Percentiles rank a stretch among this genome's conserved stretches.
Conservation (phyloP, 495 filamentous ascomycete species). For the Penicillium subrubescens region DNA sequence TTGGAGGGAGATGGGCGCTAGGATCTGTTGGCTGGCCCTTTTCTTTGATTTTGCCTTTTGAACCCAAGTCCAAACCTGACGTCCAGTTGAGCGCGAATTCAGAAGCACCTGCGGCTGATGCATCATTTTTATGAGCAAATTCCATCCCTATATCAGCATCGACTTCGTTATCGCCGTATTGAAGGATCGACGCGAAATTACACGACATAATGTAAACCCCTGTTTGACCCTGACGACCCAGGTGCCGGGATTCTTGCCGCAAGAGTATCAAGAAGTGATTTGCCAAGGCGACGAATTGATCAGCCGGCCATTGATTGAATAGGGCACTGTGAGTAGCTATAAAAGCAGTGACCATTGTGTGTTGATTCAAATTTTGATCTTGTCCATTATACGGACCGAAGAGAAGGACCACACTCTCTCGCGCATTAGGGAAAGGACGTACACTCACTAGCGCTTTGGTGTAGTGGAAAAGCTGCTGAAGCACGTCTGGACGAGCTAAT, state of each 20-base stretch:
- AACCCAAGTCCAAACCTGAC: neutral
- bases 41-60: neutral
- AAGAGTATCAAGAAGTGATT: conserved; percentile 54
- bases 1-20: conserved; percentile 13
- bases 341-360: conserved; percentile 50
- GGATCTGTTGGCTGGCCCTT: neutral
- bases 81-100: conserved; percentile 27
- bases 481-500: conserved; percentile 69
- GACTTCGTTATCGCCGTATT: conserved; percentile 56
- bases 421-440: conserved; percentile 59
- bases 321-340: conserved; percentile 67
- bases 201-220: conserved; percentile 56
- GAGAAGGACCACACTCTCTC: conserved; percentile 70
- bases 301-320: conserved; percentile 56
- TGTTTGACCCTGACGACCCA: conserved; percentile 60
- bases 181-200: conserved; percentile 57
- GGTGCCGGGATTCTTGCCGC: conserved; percentile 59
- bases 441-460: conserved; percentile 50
- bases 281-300: conserved; percentile 49
- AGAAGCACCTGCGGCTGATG: conserved; percentile 32
- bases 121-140: conserved; percentile 39
- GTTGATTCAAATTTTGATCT: conserved; percentile 22
- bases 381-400: conserved; percentile 61
- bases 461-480: conserved; percentile 80
- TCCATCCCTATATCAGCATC: conserved; percentile 45